Evolutionary conservation across 176 grass and related monocot genomes (phyloP).

Genomic region (Bothriochloa decipiens): DNA sequence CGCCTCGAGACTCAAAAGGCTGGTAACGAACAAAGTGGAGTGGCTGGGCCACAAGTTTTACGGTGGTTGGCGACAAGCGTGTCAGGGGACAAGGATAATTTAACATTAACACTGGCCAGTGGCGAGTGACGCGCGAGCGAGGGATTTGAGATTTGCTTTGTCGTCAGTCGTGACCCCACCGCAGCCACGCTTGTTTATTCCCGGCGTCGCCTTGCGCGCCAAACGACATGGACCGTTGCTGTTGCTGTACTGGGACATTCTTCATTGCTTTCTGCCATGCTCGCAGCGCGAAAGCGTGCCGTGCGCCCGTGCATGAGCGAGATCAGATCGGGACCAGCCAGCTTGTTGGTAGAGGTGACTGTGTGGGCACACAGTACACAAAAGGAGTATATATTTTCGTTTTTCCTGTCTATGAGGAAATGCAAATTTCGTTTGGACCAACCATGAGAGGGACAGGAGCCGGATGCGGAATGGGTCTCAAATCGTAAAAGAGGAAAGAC

Average conservation of each 20-base stretch:
- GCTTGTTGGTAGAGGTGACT: not conserved
- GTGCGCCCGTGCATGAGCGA: not conserved
- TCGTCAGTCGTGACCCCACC: no score
- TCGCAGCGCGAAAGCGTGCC: not conserved
- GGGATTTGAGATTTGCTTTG: not conserved
- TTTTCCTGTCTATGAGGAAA: not conserved
- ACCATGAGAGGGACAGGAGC: not conserved
- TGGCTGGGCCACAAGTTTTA: not conserved
- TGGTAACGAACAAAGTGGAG: not conserved
- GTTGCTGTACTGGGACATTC: not conserved
- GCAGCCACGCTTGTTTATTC: not conserved
- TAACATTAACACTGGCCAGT: not conserved
- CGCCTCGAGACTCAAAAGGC: not conserved
- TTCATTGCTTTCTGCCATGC: not conserved
- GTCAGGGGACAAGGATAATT: slow-evolving; percentile 19
- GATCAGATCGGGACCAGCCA: not conserved
- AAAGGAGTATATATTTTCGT: not conserved
- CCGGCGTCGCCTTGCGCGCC: not conserved
- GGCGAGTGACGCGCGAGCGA: not conserved
- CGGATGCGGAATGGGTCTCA: not conserved
- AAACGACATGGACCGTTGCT: not conserved
- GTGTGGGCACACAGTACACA: not conserved
- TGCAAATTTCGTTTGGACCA: not conserved
- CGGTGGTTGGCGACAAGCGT: not conserved
- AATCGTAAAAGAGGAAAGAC: not conserved